Evolutionary conservation across 441 rosid species (phyloP), one percentile per base, ranked within the genome.

Genomic region (Populus hybrid): DNA sequence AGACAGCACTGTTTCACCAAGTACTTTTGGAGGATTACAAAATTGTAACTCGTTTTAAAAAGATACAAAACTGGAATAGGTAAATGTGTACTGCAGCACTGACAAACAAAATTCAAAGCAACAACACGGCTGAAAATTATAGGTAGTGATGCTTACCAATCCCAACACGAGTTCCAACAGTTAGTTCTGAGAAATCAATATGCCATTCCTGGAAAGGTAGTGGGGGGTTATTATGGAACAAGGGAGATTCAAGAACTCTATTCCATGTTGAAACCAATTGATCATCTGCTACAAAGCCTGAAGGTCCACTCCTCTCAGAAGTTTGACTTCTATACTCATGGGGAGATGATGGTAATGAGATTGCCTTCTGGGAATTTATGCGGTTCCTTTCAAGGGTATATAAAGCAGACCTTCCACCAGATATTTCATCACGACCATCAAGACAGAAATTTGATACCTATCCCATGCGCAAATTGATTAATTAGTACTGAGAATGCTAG

Each of bases 91-190:
- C 28, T 40, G 53, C 59, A 75, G 67, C 57, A 21, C 26, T 32
- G 67, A 46, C 53, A 59, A 32, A 2, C 38, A 21, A 3, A 35
- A 67, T 65, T 16, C 36, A 73, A 81, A 18, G 12, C 19, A 6
- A 35, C 3, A 30, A 5, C 3, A 38, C 1, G 38, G 35, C 38
- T 6, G 9, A 69, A 21, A 67, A 38, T 21, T 42, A 16, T 1
- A 75, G 50, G 34, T 28, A 50, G 19, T 32, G 34, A 34, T 30
- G 74, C 87, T 89, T 88, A 97, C 99, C 99, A 72, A 95, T 97
- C 64, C 99, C 99, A 79, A 97, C 99, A 74, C 99, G 99, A 82
- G 94, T 91, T 69, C 98, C 97, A 78, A 97, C 97, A 0, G 92
- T 90, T 82, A 97, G 74, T 79, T 97, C 99, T 12, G 98, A 91